A percentile compares a stretch with the other conserved stretches of the same genome.
Evolutionary conservation across 176 grass and related monocot genomes (phyloP).

Genomic region (Oryza glumipatula): DNA sequence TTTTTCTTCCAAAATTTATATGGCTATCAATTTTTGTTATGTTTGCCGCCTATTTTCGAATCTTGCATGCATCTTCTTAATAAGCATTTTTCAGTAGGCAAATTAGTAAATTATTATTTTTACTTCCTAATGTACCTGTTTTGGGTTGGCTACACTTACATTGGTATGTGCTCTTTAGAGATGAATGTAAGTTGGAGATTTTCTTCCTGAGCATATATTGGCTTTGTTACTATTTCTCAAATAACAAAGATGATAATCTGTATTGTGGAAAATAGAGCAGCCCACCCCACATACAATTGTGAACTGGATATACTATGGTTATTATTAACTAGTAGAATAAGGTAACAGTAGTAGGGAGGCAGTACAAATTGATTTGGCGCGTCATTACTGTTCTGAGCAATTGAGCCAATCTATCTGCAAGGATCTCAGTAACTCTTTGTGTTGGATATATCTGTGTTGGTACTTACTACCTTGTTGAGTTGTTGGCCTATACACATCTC

Average conservation of each 20-base stretch:
- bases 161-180: background rate
- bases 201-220: background rate
- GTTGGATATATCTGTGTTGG: background rate
- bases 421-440: background rate
- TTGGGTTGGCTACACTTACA: background rate
- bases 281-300: background rate
- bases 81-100: background rate
- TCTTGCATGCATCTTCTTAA: background rate
- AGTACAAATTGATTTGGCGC: background rate
- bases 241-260: background rate
- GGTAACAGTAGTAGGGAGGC: background rate
- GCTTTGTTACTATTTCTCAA: constrained; percentile 20
- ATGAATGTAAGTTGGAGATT: background rate
- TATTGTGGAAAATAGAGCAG: background rate
- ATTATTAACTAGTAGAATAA: background rate
- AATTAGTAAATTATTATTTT: background rate
- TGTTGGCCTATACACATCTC: background rate
- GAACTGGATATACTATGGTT: background rate
- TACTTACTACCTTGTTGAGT: background rate
- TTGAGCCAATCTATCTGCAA: background rate
- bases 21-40: background rate
- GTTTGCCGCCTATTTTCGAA: background rate
- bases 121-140: background rate
- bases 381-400: background rate
- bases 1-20: background rate